phyloP scores from a whole-genome alignment of 2,329 filamentous ascomycete species.

The Pezicula carpinea region DNA sequence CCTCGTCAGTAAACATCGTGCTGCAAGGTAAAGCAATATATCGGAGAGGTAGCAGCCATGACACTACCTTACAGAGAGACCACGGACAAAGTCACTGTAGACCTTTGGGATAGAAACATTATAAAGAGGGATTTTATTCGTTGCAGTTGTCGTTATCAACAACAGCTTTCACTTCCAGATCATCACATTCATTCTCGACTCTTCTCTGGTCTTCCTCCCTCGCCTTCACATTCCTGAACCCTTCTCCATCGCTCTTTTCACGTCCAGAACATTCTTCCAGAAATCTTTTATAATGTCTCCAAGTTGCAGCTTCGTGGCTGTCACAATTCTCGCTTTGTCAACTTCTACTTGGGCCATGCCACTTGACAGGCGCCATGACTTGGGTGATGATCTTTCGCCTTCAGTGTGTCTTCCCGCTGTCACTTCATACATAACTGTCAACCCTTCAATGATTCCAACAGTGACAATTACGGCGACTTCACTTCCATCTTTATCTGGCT shows the following conservation, averaged over 20 bases:
- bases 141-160: neutral
- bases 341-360: too few relatives aligned
- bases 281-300: too few relatives aligned
- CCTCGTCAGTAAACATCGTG: neutral
- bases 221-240: neutral
- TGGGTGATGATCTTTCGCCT: too few relatives aligned
- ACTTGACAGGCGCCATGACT: too few relatives aligned
- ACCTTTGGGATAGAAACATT: neutral
- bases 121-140: conserved; percentile 1
- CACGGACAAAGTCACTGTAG: neutral
- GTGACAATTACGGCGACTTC: too few relatives aligned
- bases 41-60: conserved; percentile 1
- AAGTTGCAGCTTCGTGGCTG: too few relatives aligned
- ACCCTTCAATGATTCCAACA: too few relatives aligned
- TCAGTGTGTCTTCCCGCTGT: too few relatives aligned
- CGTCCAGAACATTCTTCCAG: too few relatives aligned
- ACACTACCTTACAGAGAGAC: neutral
- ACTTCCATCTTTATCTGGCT: too few relatives aligned
- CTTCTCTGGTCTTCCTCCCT: conserved; percentile 1
- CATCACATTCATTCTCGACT: neutral
- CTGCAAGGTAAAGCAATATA: conserved; percentile 12
- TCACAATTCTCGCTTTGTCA: too few relatives aligned
- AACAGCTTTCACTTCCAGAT: neutral
- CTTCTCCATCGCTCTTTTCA: neutral
- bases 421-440: too few relatives aligned